Conservation (phyloP, 495 filamentous ascomycete species). For the Penicillium roqueforti region DNA sequence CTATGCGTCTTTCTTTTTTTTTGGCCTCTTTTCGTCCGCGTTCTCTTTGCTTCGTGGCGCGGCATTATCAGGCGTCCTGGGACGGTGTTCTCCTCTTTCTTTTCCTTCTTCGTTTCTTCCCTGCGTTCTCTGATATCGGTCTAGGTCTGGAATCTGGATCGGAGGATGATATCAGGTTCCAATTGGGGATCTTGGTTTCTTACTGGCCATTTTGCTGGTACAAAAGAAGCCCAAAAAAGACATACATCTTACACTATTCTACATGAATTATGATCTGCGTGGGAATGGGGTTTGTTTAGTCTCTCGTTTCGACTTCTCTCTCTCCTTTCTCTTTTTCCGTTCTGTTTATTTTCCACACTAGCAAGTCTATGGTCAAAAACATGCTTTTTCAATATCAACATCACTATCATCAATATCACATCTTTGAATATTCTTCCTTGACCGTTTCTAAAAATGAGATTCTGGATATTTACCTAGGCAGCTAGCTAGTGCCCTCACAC, state of each 20-base stretch:
- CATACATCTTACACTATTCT: constrained; percentile 11
- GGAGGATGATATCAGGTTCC: not conserved
- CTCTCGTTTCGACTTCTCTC: not conserved
- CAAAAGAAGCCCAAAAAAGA: constrained; percentile 11
- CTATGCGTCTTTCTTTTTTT: not conserved
- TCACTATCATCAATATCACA: not conserved
- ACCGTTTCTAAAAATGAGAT: not conserved
- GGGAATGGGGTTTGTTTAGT: not conserved
- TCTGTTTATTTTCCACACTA: not conserved
- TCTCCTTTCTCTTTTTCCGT: not conserved
- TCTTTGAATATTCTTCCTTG: not conserved
- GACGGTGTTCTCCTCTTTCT: not conserved
- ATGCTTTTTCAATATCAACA: not conserved
- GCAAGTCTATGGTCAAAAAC: not conserved
- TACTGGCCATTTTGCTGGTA: constrained; percentile 3
- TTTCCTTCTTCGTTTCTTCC: constrained; percentile 1
- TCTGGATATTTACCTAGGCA: not conserved
- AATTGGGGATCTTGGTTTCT: not conserved
- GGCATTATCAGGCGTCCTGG: not conserved
- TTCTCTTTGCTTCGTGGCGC: not conserved
- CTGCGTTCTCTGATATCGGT: not conserved
- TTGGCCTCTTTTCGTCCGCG: not conserved
- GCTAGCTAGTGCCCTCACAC: constrained; percentile 9
- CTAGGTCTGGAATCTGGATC: not conserved
- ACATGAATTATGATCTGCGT: constrained; percentile 3